Evolutionary conservation across 345 rosid species (phyloP), one percentile per base, ranked within the genome.

Genomic region (Linum tenue): DNA sequence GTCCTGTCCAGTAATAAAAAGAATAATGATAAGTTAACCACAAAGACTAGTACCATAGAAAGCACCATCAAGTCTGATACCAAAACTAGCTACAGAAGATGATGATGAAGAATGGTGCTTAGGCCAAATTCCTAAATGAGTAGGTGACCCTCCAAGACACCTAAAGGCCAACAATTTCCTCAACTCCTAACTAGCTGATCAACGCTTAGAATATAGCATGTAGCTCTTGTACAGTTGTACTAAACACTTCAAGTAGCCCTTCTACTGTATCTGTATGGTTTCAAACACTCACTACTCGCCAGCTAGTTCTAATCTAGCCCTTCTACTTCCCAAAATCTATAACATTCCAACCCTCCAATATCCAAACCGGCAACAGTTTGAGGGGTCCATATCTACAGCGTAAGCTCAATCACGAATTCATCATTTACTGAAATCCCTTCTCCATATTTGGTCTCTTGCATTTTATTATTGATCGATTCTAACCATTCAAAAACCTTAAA

Each of bases 1-100:
- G 59, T 94, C 90, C 99, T 94, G 83, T 17, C 16, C 36, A 48
- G 53, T 48, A 48, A 48, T 48, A 48, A 48, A 15, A 48, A 48
- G 31, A 48, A 9, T 15, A 48, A 44, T 48, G 12, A 48, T 48
- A 48, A 48, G 11, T 48, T 15, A 2, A 48, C 53, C 53, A 36
- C 16, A 9, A 63, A 1, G 15, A 48, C 53, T 48, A 12, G 41
- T 5, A 37, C 41, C 8, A 4, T 17, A 42, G 15, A 16, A 53
- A 9, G 53, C 9, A 56, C 14, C 35, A 16, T 8, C 31, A 56
- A 3, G 16, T 16, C 36, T 16, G 51, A 7, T 9, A 16, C 6
- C 8, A 15, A 1, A 57, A 40, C 60, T 22, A 22, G 31, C 4
- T 16, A 5, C 60, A 2, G 41, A 50, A 1, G 6, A 7, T 17